Conservation (phyloP, 176 grass and related monocot genomes). For the Bothriochloa decipiens region DNA sequence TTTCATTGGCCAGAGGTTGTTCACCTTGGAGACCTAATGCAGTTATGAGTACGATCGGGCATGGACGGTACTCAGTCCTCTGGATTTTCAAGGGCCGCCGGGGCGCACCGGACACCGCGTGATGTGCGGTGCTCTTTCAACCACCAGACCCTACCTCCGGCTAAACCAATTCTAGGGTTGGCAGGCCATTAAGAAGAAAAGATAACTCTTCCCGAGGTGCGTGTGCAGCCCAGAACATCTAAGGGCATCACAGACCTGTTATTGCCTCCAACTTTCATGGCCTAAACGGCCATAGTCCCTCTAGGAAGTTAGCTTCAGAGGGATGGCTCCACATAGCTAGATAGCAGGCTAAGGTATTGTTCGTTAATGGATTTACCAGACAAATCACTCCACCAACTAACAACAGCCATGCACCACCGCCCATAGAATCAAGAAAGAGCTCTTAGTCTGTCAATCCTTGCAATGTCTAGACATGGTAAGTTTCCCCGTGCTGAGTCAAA, state of each 20-base stretch:
- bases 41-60: too few species aligned
- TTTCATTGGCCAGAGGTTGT: too few species aligned
- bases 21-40: too few species aligned
- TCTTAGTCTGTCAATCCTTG: conserved; percentile 59
- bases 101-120: conserved; percentile 49
- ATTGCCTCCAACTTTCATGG: conserved; percentile 82
- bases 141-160: too few species aligned
- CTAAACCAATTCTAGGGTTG: too few species aligned
- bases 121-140: conserved; percentile 54
- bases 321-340: conserved; percentile 41
- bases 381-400: conserved; percentile 46
- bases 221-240: conserved; percentile 79
- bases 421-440: conserved; percentile 57
- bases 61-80: too few species aligned
- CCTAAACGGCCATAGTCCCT: conserved; percentile 78
- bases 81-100: background rate
- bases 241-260: conserved; percentile 80
- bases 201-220: background rate
- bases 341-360: conserved; percentile 74
- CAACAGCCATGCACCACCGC: background rate
- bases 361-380: conserved; percentile 61
- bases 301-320: conserved; percentile 62
- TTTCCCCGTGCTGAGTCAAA: conserved; percentile 54
- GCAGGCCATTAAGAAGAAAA: too few species aligned
- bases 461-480: conserved; percentile 57